Percentiles rank a stretch among this genome's conserved stretches.
These are phyloP conservation scores for Oryza australiensis DNA, from an alignment of 176 grass and related monocot species.

Conservation along the genomic window DNA sequence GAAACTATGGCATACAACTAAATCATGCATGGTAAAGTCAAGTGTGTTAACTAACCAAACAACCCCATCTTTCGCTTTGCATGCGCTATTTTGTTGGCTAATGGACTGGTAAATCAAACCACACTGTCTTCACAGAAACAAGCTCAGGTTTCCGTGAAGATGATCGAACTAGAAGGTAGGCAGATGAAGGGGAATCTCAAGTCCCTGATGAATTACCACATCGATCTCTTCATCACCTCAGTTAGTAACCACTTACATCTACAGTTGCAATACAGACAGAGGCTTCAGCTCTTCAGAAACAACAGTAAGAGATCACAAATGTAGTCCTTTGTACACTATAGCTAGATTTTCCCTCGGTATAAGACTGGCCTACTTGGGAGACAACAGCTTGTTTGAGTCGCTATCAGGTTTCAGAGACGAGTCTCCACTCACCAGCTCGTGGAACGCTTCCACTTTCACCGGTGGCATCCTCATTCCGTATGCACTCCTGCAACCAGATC, in stretches of 20 bases:
- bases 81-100: no score
- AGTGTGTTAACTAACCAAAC: no score
- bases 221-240: not conserved
- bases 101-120: not conserved
- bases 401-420: slow-evolving; percentile 60
- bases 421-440: slow-evolving; percentile 75
- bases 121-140: not conserved
- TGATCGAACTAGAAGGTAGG: no score
- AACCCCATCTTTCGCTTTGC: no score
- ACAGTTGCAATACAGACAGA: not conserved
- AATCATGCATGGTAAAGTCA: no score
- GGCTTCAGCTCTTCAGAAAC: not conserved
- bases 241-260: not conserved
- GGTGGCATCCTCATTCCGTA: slow-evolving; percentile 70
- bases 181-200: not conserved
- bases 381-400: slow-evolving; percentile 71
- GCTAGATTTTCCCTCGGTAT: slow-evolving; percentile 17
- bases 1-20: no score
- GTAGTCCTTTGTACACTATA: slow-evolving; percentile 36
- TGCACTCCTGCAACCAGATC: slow-evolving; percentile 51
- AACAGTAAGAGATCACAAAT: not conserved
- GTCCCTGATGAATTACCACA: not conserved
- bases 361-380: slow-evolving; percentile 53
- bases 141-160: no score
- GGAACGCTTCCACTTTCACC: slow-evolving; percentile 89